Evolutionary conservation across 2,329 filamentous ascomycete genomes (phyloP).

Genomic region (Epichloe gansuensis): DNA sequence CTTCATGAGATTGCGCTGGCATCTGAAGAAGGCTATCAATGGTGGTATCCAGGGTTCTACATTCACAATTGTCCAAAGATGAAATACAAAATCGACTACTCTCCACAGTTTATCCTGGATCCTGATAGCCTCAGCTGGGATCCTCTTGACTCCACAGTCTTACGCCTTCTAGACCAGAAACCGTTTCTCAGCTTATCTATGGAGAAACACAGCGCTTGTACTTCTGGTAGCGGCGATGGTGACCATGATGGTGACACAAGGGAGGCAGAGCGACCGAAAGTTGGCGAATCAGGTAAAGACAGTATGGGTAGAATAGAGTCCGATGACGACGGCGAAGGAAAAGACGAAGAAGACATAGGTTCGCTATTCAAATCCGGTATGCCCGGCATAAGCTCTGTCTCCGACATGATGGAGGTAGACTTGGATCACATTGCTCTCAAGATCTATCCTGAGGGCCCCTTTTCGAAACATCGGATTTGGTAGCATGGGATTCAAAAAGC

Average conservation of each 20-base stretch:
- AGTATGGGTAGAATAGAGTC: not conserved
- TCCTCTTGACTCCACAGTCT: slow-evolving; percentile 38
- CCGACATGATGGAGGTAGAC: slow-evolving; percentile 41
- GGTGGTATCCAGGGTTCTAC: slow-evolving; percentile 74
- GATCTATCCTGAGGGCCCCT: slow-evolving; percentile 27
- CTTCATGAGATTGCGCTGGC: slow-evolving; percentile 62
- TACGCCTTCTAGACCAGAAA: slow-evolving; percentile 39
- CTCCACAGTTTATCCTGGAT: slow-evolving; percentile 62
- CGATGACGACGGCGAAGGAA: slow-evolving; percentile 8
- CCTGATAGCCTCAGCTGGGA: slow-evolving; percentile 54
- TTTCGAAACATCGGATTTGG: slow-evolving; percentile 38
- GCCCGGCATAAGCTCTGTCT: slow-evolving; percentile 50
- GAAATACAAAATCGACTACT: slow-evolving; percentile 73
- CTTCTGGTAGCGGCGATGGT: not conserved
- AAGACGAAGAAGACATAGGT: slow-evolving; percentile 12
- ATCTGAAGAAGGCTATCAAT: slow-evolving; percentile 54
- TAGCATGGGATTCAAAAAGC: slow-evolving; percentile 44
- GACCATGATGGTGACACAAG: not conserved
- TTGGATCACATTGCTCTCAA: slow-evolving; percentile 47
- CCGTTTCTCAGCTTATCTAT: slow-evolving; percentile 41
- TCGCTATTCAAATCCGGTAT: slow-evolving; percentile 49
- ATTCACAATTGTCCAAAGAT: slow-evolving; percentile 75
- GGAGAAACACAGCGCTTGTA: slow-evolving; percentile 15
- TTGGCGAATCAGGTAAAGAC: slow-evolving; percentile 3
- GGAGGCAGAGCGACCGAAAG: not conserved